These are phyloP conservation scores for Xylariales sp. DNA, from an alignment of 2,329 filamentous ascomycete genomes.

Conservation along the genomic window DNA sequence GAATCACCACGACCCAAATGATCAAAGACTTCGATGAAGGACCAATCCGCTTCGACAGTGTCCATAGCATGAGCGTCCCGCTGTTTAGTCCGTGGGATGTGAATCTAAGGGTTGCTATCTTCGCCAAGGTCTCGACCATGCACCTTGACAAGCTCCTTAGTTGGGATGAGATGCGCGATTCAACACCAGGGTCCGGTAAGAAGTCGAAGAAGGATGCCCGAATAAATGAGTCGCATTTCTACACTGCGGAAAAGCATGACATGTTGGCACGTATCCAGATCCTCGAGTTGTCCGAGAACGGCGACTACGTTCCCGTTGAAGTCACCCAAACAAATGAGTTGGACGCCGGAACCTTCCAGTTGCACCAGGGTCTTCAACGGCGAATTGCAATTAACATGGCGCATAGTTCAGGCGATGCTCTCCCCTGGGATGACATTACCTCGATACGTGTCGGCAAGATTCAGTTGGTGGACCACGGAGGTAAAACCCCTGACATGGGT, in stretches of 20 bases:
- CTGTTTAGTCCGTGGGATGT: conserved; percentile 71
- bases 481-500: conserved; percentile 78
- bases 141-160: conserved; percentile 95
- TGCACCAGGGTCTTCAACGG: conserved; percentile 91
- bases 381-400: conserved; percentile 84
- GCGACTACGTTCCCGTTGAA: conserved; percentile 88
- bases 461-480: conserved; percentile 76
- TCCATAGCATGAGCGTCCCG: conserved; percentile 95
- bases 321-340: conserved; percentile 81
- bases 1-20: conserved; percentile 92
- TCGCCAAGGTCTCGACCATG: conserved; percentile 86
- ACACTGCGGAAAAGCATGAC: conserved; percentile 89
- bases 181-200: conserved; percentile 53
- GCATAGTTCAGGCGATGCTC: conserved; percentile 80
- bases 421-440: conserved; percentile 84
- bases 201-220: conserved; percentile 57
- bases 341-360: conserved; percentile 86
- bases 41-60: conserved; percentile 89
- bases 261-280: conserved; percentile 85
- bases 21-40: conserved; percentile 92
- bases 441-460: conserved; percentile 76
- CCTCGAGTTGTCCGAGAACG: conserved; percentile 85
- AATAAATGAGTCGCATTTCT: conserved; percentile 89
- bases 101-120: conserved; percentile 80
- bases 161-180: conserved; percentile 97